These are phyloP conservation scores for Luffa acutangula DNA, from an alignment of 306 rosid species.

Conservation along the genomic window DNA sequence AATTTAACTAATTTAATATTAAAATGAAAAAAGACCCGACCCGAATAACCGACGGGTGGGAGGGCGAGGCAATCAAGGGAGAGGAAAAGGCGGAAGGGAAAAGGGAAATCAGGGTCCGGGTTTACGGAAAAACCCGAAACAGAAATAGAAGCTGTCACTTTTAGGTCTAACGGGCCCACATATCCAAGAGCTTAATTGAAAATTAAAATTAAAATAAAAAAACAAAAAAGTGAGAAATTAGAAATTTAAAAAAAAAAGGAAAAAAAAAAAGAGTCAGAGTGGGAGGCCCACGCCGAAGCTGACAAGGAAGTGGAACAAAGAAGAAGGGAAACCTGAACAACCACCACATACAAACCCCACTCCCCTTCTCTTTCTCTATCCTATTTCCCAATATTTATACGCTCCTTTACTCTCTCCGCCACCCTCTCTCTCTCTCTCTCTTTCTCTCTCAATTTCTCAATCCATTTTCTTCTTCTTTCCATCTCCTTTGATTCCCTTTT, in stretches of 20 bases:
- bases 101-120: not conserved
- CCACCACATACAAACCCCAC: conserved; percentile 10
- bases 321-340: conserved; percentile 11
- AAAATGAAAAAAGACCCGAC: not conserved
- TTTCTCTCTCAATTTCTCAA: not conserved
- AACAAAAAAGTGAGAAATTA: not conserved
- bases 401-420: conserved; percentile 18
- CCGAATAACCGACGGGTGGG: not conserved
- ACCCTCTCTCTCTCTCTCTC: conserved; percentile 6
- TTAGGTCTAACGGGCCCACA: not conserved
- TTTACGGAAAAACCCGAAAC: not conserved
- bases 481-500: not conserved
- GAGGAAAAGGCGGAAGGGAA: not conserved
- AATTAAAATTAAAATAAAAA: not conserved
- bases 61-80: not conserved
- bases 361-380: not conserved
- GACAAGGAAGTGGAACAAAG: conserved; percentile 13
- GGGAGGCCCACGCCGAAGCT: conserved; percentile 1
- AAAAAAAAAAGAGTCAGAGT: not conserved
- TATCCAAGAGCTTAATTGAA: not conserved
- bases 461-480: not conserved
- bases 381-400: not conserved
- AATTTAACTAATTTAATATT: too few relatives aligned
- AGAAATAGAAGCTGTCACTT: not conserved
- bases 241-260: not conserved